Evolutionary conservation across 1,284 basidiomycete genomes (phyloP).

Genomic region (Athelia psychrophila): DNA sequence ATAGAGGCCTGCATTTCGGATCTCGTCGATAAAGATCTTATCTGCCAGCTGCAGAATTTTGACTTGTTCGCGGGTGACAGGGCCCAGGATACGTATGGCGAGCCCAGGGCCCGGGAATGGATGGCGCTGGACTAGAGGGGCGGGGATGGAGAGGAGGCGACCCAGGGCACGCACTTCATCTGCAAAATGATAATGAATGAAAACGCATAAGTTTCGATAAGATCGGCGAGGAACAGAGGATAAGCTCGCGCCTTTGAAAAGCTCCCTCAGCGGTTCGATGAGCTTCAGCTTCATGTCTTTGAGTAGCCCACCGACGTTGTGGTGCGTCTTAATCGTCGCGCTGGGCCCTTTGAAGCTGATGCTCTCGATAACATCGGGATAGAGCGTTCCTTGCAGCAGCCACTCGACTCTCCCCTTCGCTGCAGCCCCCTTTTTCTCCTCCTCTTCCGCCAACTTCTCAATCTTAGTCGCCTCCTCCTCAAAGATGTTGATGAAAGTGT

Average conservation of each 20-base stretch:
- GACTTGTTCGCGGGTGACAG: conserved; percentile 92
- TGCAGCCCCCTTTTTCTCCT: conserved; percentile 63
- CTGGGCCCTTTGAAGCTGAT: conserved; percentile 99
- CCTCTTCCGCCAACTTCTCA: conserved; percentile 81
- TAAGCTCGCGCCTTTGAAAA: conserved; percentile 88
- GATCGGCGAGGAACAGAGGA: conserved; percentile 4
- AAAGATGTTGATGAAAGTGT: conserved; percentile 99
- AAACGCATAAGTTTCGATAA: conserved; percentile 3
- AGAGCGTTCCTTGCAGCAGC: conserved; percentile 97
- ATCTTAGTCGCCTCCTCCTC: conserved; percentile 91
- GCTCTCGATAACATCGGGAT: conserved; percentile 99
- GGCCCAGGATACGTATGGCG: conserved; percentile 97
- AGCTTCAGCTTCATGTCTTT: conserved; percentile 99
- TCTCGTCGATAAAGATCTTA: conserved; percentile 97
- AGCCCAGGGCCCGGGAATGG: conserved; percentile 99
- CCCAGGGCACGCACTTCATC: conserved; percentile 97
- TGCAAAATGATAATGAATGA: conserved; percentile 30
- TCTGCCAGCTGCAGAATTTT: conserved; percentile 94
- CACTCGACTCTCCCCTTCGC: conserved; percentile 93
- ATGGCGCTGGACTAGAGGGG: conserved; percentile 92
- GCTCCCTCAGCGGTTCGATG: conserved; percentile 95
- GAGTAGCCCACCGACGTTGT: conserved; percentile 96
- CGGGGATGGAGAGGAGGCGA: conserved; percentile 87
- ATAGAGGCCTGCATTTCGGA: conserved; percentile 89
- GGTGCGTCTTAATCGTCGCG: conserved; percentile 99